A percentile compares a stretch with the other conserved stretches of the same genome.
These are phyloP conservation scores for Trametes cinnabarina DNA, from an alignment of 768 basidiomycete genomes.

Conservation along the genomic window DNA sequence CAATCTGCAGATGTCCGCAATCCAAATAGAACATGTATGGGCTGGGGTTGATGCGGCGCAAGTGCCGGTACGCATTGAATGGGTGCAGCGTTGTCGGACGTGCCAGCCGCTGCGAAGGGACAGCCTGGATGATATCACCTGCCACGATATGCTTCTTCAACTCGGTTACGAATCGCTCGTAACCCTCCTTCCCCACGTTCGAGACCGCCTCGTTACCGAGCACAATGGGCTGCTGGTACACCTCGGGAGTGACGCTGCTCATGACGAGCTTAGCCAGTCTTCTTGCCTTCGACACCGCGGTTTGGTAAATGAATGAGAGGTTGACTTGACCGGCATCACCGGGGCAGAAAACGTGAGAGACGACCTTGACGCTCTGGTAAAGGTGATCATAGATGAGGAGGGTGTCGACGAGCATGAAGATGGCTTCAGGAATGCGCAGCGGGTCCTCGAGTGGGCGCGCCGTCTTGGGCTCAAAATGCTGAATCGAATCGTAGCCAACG, in stretches of 20 bases:
- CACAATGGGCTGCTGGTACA: slow-evolving; percentile 60
- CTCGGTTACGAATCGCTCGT: slow-evolving; percentile 85
- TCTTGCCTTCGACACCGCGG: slow-evolving; percentile 79
- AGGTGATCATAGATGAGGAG: slow-evolving; percentile 97
- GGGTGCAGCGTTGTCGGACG: slow-evolving; percentile 88
- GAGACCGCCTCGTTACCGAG: slow-evolving; percentile 71
- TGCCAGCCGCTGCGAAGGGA: slow-evolving; percentile 89
- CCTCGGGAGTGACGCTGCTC: slow-evolving; percentile 53
- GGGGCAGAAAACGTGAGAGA: slow-evolving; percentile 92
- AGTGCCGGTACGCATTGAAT: slow-evolving; percentile 93
- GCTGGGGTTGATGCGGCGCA: slow-evolving; percentile 93
- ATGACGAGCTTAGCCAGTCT: slow-evolving; percentile 73
- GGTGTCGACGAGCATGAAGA: slow-evolving; percentile 96
- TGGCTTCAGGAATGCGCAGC: slow-evolving; percentile 87
- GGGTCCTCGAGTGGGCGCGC: slow-evolving; percentile 71
- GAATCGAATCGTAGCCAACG: slow-evolving; percentile 94
- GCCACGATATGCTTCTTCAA: slow-evolving; percentile 93
- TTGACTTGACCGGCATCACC: slow-evolving; percentile 62
- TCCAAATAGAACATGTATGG: slow-evolving; percentile 99
- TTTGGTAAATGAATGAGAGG: slow-evolving; percentile 83
- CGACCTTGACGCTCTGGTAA: slow-evolving; percentile 90
- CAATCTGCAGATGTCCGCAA: slow-evolving; percentile 88
- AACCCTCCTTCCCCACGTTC: slow-evolving; percentile 92
- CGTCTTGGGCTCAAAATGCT: slow-evolving; percentile 95
- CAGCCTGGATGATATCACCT: slow-evolving; percentile 98